Conservation (phyloP, 441 rosid genomes). For the Flueggea neowawraea region DNA sequence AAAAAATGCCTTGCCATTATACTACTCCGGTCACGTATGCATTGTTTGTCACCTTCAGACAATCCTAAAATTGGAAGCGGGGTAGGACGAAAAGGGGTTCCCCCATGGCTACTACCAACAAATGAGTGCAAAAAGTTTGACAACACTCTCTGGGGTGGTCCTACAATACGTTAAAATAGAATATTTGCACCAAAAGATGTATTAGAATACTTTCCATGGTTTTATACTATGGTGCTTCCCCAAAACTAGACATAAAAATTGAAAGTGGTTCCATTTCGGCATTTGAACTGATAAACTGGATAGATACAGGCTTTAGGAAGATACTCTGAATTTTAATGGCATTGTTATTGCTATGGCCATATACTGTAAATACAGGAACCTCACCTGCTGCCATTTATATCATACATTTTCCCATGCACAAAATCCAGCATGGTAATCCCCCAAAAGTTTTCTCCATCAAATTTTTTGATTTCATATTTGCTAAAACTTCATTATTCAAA, state of each 20-base stretch:
- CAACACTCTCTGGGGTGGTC: conserved; percentile 94
- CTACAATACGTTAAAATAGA: conserved; percentile 40
- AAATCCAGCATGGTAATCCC: not conserved
- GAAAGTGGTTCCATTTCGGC: too few relatives aligned
- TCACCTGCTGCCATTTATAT: not conserved
- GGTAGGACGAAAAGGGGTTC: conserved; percentile 79
- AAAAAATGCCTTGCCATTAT: conserved; percentile 96
- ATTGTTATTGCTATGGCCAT: too few relatives aligned
- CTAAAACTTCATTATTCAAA: not conserved
- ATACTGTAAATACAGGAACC: not conserved
- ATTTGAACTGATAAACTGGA: too few relatives aligned
- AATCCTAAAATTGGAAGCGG: conserved; percentile 81
- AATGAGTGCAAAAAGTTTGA: conserved; percentile 88
- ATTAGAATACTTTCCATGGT: not conserved
- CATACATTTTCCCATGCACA: not conserved
- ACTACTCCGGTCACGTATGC: conserved; percentile 96
- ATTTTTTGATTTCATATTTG: not conserved
- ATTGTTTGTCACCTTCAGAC: conserved; percentile 88
- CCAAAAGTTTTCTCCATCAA: not conserved
- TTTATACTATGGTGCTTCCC: not conserved
- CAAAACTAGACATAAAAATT: not conserved
- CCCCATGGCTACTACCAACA: conserved; percentile 86
- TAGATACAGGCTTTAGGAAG: too few relatives aligned
- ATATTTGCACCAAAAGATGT: not conserved
- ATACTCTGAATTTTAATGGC: too few relatives aligned